Evolutionary conservation across 768 basidiomycete species (phyloP), one percentile per base, ranked within the genome.

Genomic region (Hysterangium stoloniferum): DNA sequence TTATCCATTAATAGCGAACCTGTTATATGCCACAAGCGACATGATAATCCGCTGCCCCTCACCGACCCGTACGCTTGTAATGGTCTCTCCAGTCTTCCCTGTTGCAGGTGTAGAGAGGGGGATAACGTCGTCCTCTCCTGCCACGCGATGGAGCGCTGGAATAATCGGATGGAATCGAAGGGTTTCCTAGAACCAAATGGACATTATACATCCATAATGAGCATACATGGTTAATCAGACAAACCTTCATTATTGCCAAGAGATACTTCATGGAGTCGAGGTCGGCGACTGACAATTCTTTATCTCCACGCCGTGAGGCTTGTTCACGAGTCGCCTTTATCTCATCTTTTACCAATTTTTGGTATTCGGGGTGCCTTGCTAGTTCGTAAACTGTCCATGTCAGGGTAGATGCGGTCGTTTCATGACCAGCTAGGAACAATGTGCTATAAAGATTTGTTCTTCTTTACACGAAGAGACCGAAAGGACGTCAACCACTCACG

Each of bases 141-240:
- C 64, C 15, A 34, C 37, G 25, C 68, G 62, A 11, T 54, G 17
- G 29, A 63, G 52, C 6, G 52, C 52, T 38, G 60, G 62, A 33
- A 59, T 61, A 22, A 67, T 60, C 0, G 67, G 64, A 47, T 70
- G 66, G 9, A 66, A 54, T 6, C 68, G 61, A 31, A 69, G 53
- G 1, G 56, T 54, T 53, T 66, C 63, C 63, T 60, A 33, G 4
- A 52, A 32, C n/a, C n/a, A n/a, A n/a, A n/a, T n/a, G n/a, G n/a
- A n/a, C 11, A n/a, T n/a, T 41, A 25, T 17, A 25, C 12, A 3
- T 3, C 17, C 40, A 37, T 37, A n/a, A 37, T 37, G n/a, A 2
- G 11, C 28, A 17, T 11, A 41, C 19, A 6, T 41, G 20, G 9
- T 9, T 12, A 12, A 12, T 12, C 12, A 6, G 19, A 4, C 17